A percentile compares a stretch with the other conserved stretches of the same genome.
Conservation (phyloP, 768 basidiomycete species). For the Leccinum imitatum region DNA sequence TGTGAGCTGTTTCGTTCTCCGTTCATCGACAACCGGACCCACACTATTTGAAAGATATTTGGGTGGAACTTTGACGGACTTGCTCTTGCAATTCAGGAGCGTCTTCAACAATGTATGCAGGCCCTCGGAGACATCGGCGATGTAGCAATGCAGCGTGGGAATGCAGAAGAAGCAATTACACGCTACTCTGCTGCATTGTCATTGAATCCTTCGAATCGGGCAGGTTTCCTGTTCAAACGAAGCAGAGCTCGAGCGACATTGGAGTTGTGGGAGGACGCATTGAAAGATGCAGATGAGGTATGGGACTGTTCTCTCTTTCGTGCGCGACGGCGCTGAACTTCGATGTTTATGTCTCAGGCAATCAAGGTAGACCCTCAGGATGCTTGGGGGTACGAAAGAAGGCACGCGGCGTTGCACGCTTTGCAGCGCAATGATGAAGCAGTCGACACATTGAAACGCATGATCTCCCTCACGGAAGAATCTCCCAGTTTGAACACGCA, state of each 20-base stretch:
- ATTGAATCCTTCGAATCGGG: background rate
- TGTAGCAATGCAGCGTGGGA: background rate
- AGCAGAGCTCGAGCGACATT: background rate
- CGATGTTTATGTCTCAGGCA: background rate
- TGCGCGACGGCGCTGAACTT: background rate
- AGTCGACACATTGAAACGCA: background rate
- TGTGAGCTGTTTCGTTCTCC: background rate
- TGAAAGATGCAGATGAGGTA: slow-evolving; percentile 17
- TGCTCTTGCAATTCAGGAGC: background rate
- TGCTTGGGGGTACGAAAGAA: slow-evolving; percentile 5
- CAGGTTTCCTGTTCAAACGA: slow-evolving; percentile 5
- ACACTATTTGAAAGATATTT: slow-evolving; percentile 3
- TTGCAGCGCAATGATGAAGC: slow-evolving; percentile 4
- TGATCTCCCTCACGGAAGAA: slow-evolving; percentile 1
- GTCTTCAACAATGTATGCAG: background rate
- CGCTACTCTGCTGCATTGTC: slow-evolving; percentile 7
- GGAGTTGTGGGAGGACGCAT: slow-evolving; percentile 7
- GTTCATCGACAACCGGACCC: background rate
- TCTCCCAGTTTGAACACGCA: background rate
- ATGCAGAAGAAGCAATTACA: slow-evolving; percentile 2
- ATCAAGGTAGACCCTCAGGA: background rate
- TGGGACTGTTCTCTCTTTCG: background rate
- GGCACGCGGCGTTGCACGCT: slow-evolving; percentile 1
- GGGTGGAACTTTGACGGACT: slow-evolving; percentile 19
- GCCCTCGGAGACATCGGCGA: background rate